Conservation (phyloP, 352 stramenopile species). For the Phytophthora rubi region DNA sequence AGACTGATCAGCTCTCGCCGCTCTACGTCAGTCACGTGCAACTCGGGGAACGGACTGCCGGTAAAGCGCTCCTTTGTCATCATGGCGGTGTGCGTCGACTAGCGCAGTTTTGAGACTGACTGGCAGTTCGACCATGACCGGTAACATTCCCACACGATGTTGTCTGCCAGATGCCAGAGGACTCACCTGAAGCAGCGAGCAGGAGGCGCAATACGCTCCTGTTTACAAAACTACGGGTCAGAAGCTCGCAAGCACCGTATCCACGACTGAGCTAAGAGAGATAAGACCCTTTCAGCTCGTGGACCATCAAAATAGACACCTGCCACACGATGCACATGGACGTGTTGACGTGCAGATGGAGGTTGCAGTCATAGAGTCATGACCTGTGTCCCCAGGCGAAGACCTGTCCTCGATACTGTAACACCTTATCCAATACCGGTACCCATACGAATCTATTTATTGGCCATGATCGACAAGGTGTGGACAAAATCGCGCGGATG, state of each 20-base stretch:
- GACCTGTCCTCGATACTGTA: not conserved
- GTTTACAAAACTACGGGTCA: not conserved
- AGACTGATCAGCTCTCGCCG: constrained; percentile 14
- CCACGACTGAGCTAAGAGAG: not conserved
- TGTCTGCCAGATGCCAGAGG: not conserved
- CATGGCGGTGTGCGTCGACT: not conserved
- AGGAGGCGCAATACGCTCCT: not conserved
- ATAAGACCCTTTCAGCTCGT: not conserved
- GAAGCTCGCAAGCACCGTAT: not conserved
- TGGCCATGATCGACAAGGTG: not conserved
- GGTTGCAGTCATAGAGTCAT: not conserved
- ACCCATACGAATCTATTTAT: not conserved
- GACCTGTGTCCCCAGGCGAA: not conserved
- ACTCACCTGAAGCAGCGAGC: not conserved
- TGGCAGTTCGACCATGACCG: not conserved
- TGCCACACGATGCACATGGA: not conserved
- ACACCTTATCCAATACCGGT: not conserved
- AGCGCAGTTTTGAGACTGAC: not conserved
- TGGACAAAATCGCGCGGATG: too few relatives aligned
- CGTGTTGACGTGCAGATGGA: not conserved
- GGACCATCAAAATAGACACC: not conserved
- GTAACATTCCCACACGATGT: not conserved
- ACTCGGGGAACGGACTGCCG: not conserved
- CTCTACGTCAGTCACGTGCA: constrained; percentile 2
- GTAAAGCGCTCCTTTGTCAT: not conserved